Base-by-base conservation (phyloP, 192 early-diverging fungal genomes). In the Gryganskiella cystojenkinii region DNA sequence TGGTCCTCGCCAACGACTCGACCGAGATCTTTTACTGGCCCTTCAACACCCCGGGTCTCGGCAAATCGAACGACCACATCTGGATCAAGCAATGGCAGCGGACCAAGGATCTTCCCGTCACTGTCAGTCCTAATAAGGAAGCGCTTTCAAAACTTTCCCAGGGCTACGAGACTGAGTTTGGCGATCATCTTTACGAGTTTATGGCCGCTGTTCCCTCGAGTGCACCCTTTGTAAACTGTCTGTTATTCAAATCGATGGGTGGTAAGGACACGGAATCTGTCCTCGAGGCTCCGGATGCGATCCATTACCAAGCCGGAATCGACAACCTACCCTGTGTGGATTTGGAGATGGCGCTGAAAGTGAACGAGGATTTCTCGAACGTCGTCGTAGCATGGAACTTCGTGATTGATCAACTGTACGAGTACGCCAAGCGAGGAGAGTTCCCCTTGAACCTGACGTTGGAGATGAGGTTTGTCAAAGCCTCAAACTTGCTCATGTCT, bases 11-110 rank as follows among this genome's bases (percentile, higher is more conserved):
- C 0, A 73, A 73, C 27, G 71, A 80, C 20, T 50, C 67, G 24
- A 40, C 79, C 8, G 63, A 83, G 56, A 66, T 80, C 49, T 76
- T 83, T 47, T 76, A 83, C 46, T 83, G 71, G 82, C 71, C 82
- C 30, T 71, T 76, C 34, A 62, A 83, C 22, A 49, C 59, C 5
- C 15, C 50, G 19, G 24, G 31, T 4, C 22, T 51, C 3, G 43
- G 46, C 19, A 17, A 46, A 5, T 51, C 40, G 1, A 56, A 80
- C 14, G 82, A 83, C 3, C 56, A 50, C 24, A 24, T 80, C n/a
- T 83, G 82, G 82, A 37, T 83, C 15, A 80, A 83, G 55, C 34
- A 61, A 52, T 83, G 71, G 78, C 54, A 67, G 5, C 60, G 58
- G 17, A 71, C 82, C 15, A 31, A 40, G 14, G 49, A 66, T 1